phyloP scores from a whole-genome alignment of 2,329 filamentous ascomycete genomes.

The Fusarium caatingaense region DNA sequence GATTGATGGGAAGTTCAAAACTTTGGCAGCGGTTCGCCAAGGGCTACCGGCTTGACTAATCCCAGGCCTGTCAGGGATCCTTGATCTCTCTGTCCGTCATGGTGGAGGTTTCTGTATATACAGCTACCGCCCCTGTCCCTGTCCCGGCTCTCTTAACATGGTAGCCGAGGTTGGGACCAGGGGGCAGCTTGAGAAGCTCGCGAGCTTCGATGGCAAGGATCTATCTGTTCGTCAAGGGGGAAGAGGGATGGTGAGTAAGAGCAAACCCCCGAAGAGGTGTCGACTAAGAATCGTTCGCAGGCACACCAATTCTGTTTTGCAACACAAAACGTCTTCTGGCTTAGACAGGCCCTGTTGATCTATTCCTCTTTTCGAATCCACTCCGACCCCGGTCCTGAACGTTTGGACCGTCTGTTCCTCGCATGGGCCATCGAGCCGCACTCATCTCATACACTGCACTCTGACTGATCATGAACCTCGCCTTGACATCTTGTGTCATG shows the following conservation, averaged over 20 bases:
- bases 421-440: constrained; percentile 20
- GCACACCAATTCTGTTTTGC: constrained; percentile 11
- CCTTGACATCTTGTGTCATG: constrained; percentile 18
- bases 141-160: constrained; percentile 32
- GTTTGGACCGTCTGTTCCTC: constrained; percentile 33
- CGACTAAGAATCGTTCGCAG: constrained; percentile 32
- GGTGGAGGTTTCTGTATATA: constrained; percentile 19
- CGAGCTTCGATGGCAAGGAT: constrained; percentile 9
- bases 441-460: not conserved
- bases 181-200: constrained; percentile 13
- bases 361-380: constrained; percentile 39
- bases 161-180: constrained; percentile 35
- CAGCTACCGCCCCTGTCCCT: constrained; percentile 10
- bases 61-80: constrained; percentile 19
- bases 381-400: constrained; percentile 32
- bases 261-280: constrained; percentile 33
- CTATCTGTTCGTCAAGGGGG: constrained; percentile 8
- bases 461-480: constrained; percentile 29
- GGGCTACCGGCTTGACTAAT: constrained; percentile 28
- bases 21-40: constrained; percentile 30
- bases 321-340: constrained; percentile 24
- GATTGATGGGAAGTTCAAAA: constrained; percentile 40
- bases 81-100: constrained; percentile 38
- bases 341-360: constrained; percentile 40
- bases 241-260: constrained; percentile 18